A percentile compares a stretch with the other conserved stretches of the same genome.
Evolutionary conservation across 495 filamentous ascomycete species (phyloP).

Genomic region (Usnea hakonensis): DNA sequence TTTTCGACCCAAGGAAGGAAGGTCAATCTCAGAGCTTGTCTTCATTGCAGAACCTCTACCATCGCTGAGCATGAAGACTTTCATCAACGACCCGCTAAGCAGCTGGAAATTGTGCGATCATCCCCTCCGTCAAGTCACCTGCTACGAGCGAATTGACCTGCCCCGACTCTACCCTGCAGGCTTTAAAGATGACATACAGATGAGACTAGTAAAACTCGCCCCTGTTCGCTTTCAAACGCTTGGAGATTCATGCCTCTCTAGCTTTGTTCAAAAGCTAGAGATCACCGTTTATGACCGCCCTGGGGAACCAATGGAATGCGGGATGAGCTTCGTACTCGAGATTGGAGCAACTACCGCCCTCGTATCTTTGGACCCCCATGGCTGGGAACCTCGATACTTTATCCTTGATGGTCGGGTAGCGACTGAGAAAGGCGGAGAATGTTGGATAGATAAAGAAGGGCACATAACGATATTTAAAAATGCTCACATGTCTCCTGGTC

Average conservation of each 20-base stretch:
- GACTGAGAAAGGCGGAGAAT: slow-evolving; percentile 11
- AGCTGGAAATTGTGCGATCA: slow-evolving; percentile 9
- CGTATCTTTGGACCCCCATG: slow-evolving; percentile 5
- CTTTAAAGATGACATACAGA: slow-evolving; percentile 14
- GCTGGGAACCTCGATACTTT: slow-evolving; percentile 13
- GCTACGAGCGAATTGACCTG: slow-evolving; percentile 12
- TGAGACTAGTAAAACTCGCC: slow-evolving; percentile 4
- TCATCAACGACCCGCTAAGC: slow-evolving; percentile 5
- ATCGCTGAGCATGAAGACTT: not conserved
- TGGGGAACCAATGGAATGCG: slow-evolving; percentile 6
- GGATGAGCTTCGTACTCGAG: slow-evolving; percentile 13
- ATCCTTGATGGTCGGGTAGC: slow-evolving; percentile 6
- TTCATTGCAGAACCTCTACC: slow-evolving; percentile 8
- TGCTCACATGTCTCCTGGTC: not conserved
- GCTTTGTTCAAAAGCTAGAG: slow-evolving; percentile 10
- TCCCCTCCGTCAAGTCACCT: slow-evolving; percentile 2
- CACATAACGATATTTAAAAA: slow-evolving; percentile 9
- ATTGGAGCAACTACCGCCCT: not conserved
- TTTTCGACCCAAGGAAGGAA: slow-evolving; percentile 7
- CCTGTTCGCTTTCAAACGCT: slow-evolving; percentile 9
- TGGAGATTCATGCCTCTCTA: not conserved
- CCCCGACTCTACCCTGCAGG: slow-evolving; percentile 11
- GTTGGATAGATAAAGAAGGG: slow-evolving; percentile 2
- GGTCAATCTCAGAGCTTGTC: slow-evolving; percentile 2
- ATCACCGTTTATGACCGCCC: slow-evolving; percentile 6